Base-by-base conservation (phyloP, 2,329 filamentous ascomycete genomes). In the Hymenoscyphus occultus region DNA sequence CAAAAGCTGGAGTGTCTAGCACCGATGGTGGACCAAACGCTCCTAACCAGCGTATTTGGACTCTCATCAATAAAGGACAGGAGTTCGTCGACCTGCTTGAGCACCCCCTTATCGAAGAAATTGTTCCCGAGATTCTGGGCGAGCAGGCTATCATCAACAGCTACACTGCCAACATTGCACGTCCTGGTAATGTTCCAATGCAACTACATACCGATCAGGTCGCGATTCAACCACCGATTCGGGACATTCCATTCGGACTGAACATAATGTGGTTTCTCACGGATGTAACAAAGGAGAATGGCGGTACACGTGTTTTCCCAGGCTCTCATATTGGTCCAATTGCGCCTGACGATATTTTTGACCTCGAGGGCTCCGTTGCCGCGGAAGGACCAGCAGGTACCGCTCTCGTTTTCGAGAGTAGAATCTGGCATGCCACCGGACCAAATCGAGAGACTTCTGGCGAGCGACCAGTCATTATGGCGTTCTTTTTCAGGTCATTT, bases 131-230 rank as follows among this genome's bases (percentile, higher is more conserved):
- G 22, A 57, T 57, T 39, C 54, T 57, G 7, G 54, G 54, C 2
- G 54, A 57, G 28, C 54, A 57, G n/a, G 54, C 54, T 31, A 57
- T 57, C 12, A 57, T 57, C 13, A 57, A 57, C 54, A 57, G 28
- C 35, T 57, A 32, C 16, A 57, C 54, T 9, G 54, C 54, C n/a
- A 57, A 57, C 54, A 57, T 57, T 39, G 54, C 54, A 13, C 54
- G 54, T n/a, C 54, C 54, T 57, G 54, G 54, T 4, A 57, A 57
- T 39, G 54, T 57, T 39, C 54, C 54, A 57, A 57, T 57, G 54
- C 54, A 57, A 57, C 31, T 57, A 13, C 54, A 57, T 28, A 57
- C 54, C 54, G 54, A 57, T 39, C 54, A 57, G 39, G 54, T 57
- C 54, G 54, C 54, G 19, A 57, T 57, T 19, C 54, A 57, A 39